A percentile compares a stretch with the other conserved stretches of the same genome.
phyloP scores from a whole-genome alignment of 2,329 filamentous ascomycete genomes.

The Aspergillus sojae region DNA sequence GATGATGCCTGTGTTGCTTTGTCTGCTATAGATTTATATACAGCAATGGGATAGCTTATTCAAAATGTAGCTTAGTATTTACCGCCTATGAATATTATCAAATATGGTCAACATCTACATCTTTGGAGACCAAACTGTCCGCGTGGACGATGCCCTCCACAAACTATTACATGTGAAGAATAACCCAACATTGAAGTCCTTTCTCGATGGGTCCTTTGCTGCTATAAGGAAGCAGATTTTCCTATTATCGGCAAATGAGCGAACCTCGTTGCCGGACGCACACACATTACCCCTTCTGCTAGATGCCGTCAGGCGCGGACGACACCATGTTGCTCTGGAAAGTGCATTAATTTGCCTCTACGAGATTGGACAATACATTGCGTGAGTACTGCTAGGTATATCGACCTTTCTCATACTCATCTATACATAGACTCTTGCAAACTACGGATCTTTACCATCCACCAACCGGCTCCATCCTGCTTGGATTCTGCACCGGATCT shows the following conservation, averaged over 20 bases:
- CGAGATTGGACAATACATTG: neutral
- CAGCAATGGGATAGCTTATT: no score
- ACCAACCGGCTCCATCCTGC: neutral
- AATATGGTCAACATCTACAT: neutral
- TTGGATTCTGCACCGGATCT: neutral
- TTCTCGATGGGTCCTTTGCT: neutral
- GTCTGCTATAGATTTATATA: neutral
- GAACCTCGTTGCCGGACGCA: neutral
- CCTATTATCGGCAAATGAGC: neutral
- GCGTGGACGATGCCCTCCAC: neutral
- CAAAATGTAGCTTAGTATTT: neutral
- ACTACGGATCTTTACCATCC: neutral
- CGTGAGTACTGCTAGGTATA: neutral
- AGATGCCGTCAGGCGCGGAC: neutral
- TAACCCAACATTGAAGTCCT: neutral
- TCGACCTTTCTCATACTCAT: neutral
- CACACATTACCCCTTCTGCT: neutral
- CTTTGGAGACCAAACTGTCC: neutral
- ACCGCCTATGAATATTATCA: neutral
- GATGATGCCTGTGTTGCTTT: neutral
- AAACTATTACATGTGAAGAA: neutral
- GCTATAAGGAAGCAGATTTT: neutral
- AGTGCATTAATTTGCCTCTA: neutral
- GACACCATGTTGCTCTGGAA: neutral
- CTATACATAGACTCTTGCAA: neutral